A percentile compares a stretch with the other conserved stretches of the same genome.
Evolutionary conservation across 805 yeast genomes (phyloP).

Genomic region (Lipomyces chichibuensis): DNA sequence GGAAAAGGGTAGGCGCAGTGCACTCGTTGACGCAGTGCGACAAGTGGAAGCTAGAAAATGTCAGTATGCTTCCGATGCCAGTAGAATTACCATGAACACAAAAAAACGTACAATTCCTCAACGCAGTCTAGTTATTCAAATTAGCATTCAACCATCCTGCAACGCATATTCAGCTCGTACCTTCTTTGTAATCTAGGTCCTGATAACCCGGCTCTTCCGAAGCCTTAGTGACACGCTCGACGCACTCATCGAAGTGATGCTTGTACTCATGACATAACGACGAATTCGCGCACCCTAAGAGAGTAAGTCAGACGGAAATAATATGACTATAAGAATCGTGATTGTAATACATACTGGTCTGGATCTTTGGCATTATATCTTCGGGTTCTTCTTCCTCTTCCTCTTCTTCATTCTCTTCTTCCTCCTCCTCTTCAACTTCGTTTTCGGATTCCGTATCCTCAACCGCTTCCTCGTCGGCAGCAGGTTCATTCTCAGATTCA

Average conservation of each 20-base stretch:
- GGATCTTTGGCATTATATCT: conserved; percentile 67
- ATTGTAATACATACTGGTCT: conserved; percentile 46
- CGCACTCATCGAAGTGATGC: conserved; percentile 94
- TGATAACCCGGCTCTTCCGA: conserved; percentile 83
- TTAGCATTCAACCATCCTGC: conserved; percentile 4
- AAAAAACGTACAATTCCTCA: conserved; percentile 69
- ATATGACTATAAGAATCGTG: conserved; percentile 25
- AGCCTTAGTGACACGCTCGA: conserved; percentile 89
- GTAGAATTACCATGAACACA: not conserved
- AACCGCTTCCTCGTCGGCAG: conserved; percentile 10
- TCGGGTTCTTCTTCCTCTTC: conserved; percentile 70
- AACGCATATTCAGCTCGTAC: conserved; percentile 15
- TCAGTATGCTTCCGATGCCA: not conserved
- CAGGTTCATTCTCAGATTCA: not conserved
- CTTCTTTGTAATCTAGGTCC: conserved; percentile 78
- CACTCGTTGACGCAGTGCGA: conserved; percentile 87
- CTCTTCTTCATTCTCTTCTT: conserved; percentile 60
- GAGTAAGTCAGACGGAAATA: conserved; percentile 6
- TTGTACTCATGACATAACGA: conserved; percentile 69
- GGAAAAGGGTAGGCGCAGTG: conserved; percentile 39
- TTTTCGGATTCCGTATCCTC: conserved; percentile 6
- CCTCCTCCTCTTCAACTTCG: conserved; percentile 50
- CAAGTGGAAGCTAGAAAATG: conserved; percentile 67
- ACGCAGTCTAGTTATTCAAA: conserved; percentile 66
- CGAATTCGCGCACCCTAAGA: conserved; percentile 64